Evolutionary conservation across 2,329 filamentous ascomycete species (phyloP).

Genomic region (Arthrobotrys iridis): DNA sequence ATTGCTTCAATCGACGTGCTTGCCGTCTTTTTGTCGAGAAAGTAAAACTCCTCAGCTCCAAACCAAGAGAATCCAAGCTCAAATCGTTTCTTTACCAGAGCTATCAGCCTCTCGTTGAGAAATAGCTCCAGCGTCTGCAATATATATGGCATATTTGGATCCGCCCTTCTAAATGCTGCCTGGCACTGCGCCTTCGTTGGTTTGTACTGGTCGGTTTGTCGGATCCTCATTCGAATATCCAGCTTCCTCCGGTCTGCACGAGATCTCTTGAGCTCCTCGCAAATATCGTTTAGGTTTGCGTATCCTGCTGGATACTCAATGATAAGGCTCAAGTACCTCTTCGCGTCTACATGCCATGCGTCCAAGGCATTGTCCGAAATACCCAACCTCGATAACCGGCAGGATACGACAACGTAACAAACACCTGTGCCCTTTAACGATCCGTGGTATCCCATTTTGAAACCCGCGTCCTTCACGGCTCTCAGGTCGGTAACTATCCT

Average conservation of each 20-base stretch:
- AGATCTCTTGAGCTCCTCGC: constrained; percentile 59
- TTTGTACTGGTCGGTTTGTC: constrained; percentile 46
- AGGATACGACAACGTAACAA: constrained; percentile 72
- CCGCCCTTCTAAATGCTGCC: constrained; percentile 18
- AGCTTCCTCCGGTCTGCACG: constrained; percentile 1
- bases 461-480: constrained; percentile 72
- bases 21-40: constrained; percentile 22
- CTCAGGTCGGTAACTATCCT: constrained; percentile 67
- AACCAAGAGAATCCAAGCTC: constrained; percentile 71
- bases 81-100: constrained; percentile 71
- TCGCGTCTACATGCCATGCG: constrained; percentile 76
- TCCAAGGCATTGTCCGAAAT: constrained; percentile 78
- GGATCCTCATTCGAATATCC: constrained; percentile 36
- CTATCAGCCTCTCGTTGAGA: constrained; percentile 72
- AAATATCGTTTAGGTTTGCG: constrained; percentile 67
- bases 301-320: constrained; percentile 74
- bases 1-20: constrained; percentile 24
- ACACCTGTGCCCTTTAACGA: constrained; percentile 63
- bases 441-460: constrained; percentile 72
- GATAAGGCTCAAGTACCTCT: constrained; percentile 78
- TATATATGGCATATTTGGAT: constrained; percentile 39
- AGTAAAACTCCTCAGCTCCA: constrained; percentile 70
- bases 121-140: constrained; percentile 60
- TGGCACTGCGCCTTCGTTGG: constrained; percentile 39
- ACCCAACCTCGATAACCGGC: constrained; percentile 74